phyloP scores from a whole-genome alignment of 495 filamentous ascomycete genomes.

The Daldinia loculata region DNA sequence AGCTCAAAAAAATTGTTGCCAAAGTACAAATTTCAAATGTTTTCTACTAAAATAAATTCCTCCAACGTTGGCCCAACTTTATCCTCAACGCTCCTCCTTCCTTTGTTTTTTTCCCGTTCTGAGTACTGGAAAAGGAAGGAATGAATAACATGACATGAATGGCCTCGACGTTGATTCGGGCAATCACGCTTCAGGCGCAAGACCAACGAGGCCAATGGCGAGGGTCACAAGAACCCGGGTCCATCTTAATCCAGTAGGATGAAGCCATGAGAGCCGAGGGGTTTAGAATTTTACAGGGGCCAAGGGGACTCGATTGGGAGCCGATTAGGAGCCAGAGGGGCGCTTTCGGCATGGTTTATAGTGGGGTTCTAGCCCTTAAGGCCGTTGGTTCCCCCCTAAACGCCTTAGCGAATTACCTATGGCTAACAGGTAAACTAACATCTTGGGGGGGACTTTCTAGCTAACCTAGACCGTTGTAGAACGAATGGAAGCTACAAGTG shows the following conservation, averaged over 20 bases:
- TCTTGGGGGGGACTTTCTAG: neutral
- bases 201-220: constrained; percentile 34
- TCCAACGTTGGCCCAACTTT: constrained; percentile 14
- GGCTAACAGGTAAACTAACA: neutral
- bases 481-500: constrained; percentile 13
- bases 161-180: constrained; percentile 41
- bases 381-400: constrained; percentile 1
- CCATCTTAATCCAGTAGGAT: constrained; percentile 42
- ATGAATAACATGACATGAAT: constrained; percentile 32
- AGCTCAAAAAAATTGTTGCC: neutral
- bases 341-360: constrained; percentile 35
- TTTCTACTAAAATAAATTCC: constrained; percentile 29
- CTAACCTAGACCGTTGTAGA: constrained; percentile 14
- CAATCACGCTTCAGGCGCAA: constrained; percentile 42
- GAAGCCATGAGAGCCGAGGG: constrained; percentile 43
- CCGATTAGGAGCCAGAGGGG: constrained; percentile 15
- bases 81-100: constrained; percentile 12
- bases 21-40: constrained; percentile 16
- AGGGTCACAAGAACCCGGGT: constrained; percentile 33
- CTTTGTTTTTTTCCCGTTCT: constrained; percentile 34
- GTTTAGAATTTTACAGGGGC: constrained; percentile 41
- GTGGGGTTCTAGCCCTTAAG: constrained; percentile 26
- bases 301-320: constrained; percentile 12
- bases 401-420: constrained; percentile 1
- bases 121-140: constrained; percentile 40